Evolutionary conservation across 192 early-diverging fungal species (phyloP).

Genomic region (Kappamyces sp.): DNA sequence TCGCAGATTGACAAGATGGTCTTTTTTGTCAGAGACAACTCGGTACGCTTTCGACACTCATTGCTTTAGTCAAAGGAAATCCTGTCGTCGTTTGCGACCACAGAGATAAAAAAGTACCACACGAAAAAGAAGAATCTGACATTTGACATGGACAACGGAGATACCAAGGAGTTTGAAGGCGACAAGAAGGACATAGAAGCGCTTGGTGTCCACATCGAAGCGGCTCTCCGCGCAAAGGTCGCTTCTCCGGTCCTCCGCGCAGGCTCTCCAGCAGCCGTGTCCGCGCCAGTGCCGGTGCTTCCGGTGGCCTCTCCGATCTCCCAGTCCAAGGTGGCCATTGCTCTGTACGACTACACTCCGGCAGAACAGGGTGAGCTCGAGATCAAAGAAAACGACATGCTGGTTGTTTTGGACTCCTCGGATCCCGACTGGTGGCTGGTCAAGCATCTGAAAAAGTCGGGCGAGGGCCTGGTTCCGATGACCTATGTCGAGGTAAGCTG

Average conservation of each 20-base stretch:
- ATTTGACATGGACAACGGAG: conserved; percentile 21
- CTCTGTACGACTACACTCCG: conserved; percentile 87
- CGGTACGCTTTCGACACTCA: background rate
- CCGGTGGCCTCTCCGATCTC: conserved; percentile 11
- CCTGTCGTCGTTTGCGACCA: conserved; percentile 2
- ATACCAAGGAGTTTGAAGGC: conserved; percentile 43
- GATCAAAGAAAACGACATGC: conserved; percentile 78
- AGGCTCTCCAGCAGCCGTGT: conserved; percentile 8
- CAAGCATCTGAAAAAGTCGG: conserved; percentile 56
- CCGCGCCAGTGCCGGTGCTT: conserved; percentile 1
- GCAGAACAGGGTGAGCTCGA: conserved; percentile 76
- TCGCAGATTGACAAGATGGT: conserved; percentile 34
- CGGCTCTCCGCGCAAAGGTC: background rate
- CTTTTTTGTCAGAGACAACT: conserved; percentile 35
- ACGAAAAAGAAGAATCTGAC: conserved; percentile 42
- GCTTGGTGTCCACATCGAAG: conserved; percentile 24
- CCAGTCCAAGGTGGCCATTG: conserved; percentile 45
- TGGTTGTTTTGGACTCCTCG: conserved; percentile 79
- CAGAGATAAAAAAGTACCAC: conserved; percentile 41
- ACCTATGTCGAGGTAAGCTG: conserved; percentile 73
- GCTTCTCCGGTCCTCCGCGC: conserved; percentile 3
- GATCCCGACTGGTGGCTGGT: conserved; percentile 93
- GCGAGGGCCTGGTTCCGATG: conserved; percentile 80
- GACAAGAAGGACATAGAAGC: conserved; percentile 40
- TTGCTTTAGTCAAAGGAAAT: conserved; percentile 12